Base-by-base conservation (phyloP, 2,329 filamentous ascomycete genomes). In the Seiridium unicorne region DNA sequence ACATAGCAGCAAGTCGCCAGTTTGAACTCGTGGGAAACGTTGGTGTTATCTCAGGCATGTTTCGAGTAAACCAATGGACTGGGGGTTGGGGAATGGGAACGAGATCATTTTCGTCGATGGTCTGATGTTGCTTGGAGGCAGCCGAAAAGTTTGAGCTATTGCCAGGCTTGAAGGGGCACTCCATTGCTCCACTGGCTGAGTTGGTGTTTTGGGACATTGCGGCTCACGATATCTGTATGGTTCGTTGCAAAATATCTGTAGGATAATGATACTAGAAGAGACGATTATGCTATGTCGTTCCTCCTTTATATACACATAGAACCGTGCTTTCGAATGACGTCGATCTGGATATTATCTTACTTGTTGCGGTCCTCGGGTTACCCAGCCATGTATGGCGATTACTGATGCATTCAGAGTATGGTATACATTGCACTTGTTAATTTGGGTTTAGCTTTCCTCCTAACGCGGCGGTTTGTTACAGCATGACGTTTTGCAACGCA, bases 1-100 rank as follows among this genome's bases (percentile, higher is more conserved):
- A 55, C 51, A 55, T 42, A 18, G 51, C 35, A 55, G 35, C 36
- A 5, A 55, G 51, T 44, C 51, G 51, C 51, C 51, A 55, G 26
- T 36, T 26, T 38, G 51, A 55, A 18, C 51, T 42, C 11, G 51
- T n/a, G 18, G 51, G 51, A 18, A 55, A 55, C 4, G 51, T 18
- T 42, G 51, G 51, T 9, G 42, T 34, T 5, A 55, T 55, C 36
- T 55, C 51, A 31, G 51, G 35, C 51, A 55, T 55, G 9, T 55
- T 55, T 32, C 51, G 36, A 42, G 38, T 44, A n/a, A 44, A 55
- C 51, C 51, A 55, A 35, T 55, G 51, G n/a, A 38, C 18, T 18
- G 51, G 35, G 34, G 51, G 51, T 13, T 55, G 51, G 10, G 51
- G 51, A 31, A 55, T 55, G 9, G 51, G 36, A 11, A 55, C 36